phyloP scores from a whole-genome alignment of 768 basidiomycete genomes.

The Kwoniella pini region DNA sequence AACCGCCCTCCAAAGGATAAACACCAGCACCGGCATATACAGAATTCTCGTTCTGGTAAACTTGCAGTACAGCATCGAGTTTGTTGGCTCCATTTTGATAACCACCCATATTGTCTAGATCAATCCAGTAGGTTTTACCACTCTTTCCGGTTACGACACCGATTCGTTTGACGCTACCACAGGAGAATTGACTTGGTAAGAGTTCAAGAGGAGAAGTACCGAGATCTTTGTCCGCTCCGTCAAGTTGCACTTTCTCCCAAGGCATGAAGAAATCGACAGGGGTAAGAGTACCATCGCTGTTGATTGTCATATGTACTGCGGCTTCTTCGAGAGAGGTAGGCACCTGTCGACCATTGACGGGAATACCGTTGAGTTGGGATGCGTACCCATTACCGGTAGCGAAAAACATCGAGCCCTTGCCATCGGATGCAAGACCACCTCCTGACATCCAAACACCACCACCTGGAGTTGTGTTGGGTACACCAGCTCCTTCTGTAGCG shows the following conservation, averaged over 20 bases:
- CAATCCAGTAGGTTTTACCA: slow-evolving; percentile 19
- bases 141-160: slow-evolving; percentile 20
- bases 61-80: slow-evolving; percentile 14
- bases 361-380: slow-evolving; percentile 19
- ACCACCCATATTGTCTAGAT: slow-evolving; percentile 21
- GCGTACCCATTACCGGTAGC: slow-evolving; percentile 20
- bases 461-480: slow-evolving; percentile 10
- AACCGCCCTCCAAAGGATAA: slow-evolving; percentile 17
- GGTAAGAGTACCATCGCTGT: slow-evolving; percentile 12
- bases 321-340: slow-evolving; percentile 23
- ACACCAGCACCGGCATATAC: slow-evolving; percentile 22
- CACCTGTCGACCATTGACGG: slow-evolving; percentile 13
- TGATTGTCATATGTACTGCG: slow-evolving; percentile 19
- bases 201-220: slow-evolving; percentile 17
- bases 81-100: slow-evolving; percentile 21
- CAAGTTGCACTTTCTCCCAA: slow-evolving; percentile 21
- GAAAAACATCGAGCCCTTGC: slow-evolving; percentile 16
- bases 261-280: slow-evolving; percentile 24
- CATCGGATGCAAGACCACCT: slow-evolving; percentile 17
- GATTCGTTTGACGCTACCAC: slow-evolving; percentile 15
- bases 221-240: slow-evolving; percentile 21
- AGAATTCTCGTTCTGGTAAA: slow-evolving; percentile 22
- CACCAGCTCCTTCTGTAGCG: slow-evolving; percentile 17
- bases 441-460: slow-evolving; percentile 23
- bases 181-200: slow-evolving; percentile 19